Evolutionary conservation across 768 basidiomycete species (phyloP).

Genomic region (Russula brevipes): DNA sequence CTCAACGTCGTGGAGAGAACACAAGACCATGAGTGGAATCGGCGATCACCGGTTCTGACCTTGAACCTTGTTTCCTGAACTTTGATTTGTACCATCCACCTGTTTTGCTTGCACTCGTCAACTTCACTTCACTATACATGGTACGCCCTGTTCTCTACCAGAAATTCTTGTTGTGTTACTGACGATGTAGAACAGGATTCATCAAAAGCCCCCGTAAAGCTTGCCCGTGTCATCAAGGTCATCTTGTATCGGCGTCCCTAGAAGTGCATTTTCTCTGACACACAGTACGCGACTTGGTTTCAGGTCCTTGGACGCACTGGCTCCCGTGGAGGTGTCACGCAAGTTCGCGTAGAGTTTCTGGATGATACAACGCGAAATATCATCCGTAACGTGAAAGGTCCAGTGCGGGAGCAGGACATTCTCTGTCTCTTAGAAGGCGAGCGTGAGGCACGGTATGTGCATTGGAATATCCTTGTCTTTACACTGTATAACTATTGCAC

Average conservation of each 20-base stretch:
- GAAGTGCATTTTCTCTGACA: slow-evolving; percentile 17
- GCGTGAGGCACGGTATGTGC: slow-evolving; percentile 94
- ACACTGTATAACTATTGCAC: not conserved
- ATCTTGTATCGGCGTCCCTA: slow-evolving; percentile 3
- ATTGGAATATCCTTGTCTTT: not conserved
- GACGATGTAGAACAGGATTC: slow-evolving; percentile 52
- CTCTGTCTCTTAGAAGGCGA: slow-evolving; percentile 95
- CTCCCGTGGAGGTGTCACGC: slow-evolving; percentile 97
- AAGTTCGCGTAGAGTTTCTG: slow-evolving; percentile 99
- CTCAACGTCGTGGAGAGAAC: no score
- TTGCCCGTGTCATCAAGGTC: slow-evolving; percentile 97
- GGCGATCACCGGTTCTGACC: slow-evolving; percentile 7
- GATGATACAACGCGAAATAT: slow-evolving; percentile 94
- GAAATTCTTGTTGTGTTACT: slow-evolving; percentile 9
- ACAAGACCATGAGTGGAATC: no score
- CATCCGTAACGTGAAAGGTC: slow-evolving; percentile 99
- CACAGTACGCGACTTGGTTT: slow-evolving; percentile 2
- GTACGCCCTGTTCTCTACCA: slow-evolving; percentile 19
- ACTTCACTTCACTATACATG: slow-evolving; percentile 28
- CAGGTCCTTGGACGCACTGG: slow-evolving; percentile 98
- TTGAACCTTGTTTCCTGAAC: slow-evolving; percentile 19
- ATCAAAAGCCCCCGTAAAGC: slow-evolving; percentile 90
- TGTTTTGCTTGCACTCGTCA: not conserved
- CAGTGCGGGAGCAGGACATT: slow-evolving; percentile 93
- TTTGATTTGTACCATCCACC: slow-evolving; percentile 7